Conservation (phyloP, 2,329 filamentous ascomycete genomes). For the Xylaria sp. region DNA sequence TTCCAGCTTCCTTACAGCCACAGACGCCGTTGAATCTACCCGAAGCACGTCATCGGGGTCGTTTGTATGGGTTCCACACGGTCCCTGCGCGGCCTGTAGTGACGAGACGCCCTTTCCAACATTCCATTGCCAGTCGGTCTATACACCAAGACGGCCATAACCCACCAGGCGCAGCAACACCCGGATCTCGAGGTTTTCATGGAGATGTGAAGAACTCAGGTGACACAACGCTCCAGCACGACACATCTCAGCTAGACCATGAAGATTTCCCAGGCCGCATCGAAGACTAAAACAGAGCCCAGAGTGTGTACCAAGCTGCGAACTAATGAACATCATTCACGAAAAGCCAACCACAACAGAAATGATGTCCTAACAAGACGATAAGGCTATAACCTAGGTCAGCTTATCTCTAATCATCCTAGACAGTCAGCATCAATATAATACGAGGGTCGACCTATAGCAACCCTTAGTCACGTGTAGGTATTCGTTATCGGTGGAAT, state of each 20-base stretch:
- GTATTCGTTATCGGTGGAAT: not conserved
- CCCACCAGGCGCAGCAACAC: slow-evolving; percentile 47
- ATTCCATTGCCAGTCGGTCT: slow-evolving; percentile 14
- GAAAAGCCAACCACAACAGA: not conserved
- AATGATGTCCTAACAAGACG: not conserved
- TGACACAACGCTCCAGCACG: slow-evolving; percentile 46
- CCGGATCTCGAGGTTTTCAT: slow-evolving; percentile 54
- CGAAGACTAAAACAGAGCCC: not conserved
- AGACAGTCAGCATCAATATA: not conserved
- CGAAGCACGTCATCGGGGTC: slow-evolving; percentile 54
- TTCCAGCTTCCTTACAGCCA: slow-evolving; percentile 52
- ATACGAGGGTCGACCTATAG: not conserved
- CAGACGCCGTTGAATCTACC: slow-evolving; percentile 57
- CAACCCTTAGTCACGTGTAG: not conserved
- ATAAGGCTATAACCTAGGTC: not conserved
- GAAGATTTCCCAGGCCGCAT: slow-evolving; percentile 5
- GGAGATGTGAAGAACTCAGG: slow-evolving; percentile 56
- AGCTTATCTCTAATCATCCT: not conserved
- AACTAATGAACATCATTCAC: not conserved
- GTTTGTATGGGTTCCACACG: slow-evolving; percentile 50
- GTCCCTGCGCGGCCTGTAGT: slow-evolving; percentile 42
- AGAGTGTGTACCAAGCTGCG: not conserved
- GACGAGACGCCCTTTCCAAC: slow-evolving; percentile 22
- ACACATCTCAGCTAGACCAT: slow-evolving; percentile 26
- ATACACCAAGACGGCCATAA: slow-evolving; percentile 40